Base-by-base conservation (phyloP, 352 stramenopile species). In the Phytophthora pini region DNA sequence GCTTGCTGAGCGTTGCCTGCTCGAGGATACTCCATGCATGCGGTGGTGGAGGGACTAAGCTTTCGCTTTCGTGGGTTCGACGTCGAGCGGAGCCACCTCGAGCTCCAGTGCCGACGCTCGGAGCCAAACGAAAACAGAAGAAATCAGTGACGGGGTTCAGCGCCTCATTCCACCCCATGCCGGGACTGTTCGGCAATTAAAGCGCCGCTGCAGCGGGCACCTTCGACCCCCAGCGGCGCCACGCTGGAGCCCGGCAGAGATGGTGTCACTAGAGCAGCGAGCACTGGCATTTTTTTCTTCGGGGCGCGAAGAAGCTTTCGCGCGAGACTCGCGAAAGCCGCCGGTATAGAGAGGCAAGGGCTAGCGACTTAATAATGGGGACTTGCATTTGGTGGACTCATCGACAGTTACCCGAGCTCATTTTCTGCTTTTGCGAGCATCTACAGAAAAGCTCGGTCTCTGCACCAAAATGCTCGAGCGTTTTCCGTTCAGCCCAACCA, bases 401-500 rank as follows among this genome's bases (percentile, higher is more conserved):
- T 65, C 36, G 49, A 54, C 44, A 38, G 66, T 74, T 70, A 56
- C 65, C 34, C 10, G 41, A 13, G 49, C 48, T 36, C 45, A 22
- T 72, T 60, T 64, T 69, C 36, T 41, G 43, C 56, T 56, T 59
- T 68, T 56, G 39, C 50, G 27, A 38, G 58, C 59, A 56, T 74
- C 41, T 52, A 48, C 52, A 51, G 38, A 51, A 36, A 36, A 51
- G 54, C 55, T 61, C 57, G 34, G 68, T 72, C 59, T 77, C 46
- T 77, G 69, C 65, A 77, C 65, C 61, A 68, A 73, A 76, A 73
- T 65, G 51, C 55, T 31, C 56, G 47, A 69, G 52, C 51, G 62
- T 72, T 68, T 59, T 76, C 62, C 45, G 70, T 77, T 73, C 69
- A 77, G 29, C 68, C 68, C 69, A 77, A 56, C 65, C 65, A 69